Evolutionary conservation across 192 early-diverging fungal genomes (phyloP).

Genomic region (Coemansia sp.): DNA sequence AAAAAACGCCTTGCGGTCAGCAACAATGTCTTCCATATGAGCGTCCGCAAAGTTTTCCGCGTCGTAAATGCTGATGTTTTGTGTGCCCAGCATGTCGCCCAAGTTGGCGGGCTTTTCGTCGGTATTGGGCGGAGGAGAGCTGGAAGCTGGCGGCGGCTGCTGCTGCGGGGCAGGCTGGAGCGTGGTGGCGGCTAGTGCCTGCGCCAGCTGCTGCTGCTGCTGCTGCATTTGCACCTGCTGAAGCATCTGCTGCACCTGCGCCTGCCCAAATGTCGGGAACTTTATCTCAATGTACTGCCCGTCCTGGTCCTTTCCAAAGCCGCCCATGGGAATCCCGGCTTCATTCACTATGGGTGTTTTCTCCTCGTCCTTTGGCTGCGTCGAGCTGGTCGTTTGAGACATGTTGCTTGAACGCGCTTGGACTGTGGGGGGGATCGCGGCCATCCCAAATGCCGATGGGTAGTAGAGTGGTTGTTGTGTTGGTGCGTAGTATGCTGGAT

Average conservation of each 20-base stretch:
- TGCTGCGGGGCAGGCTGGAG: not conserved
- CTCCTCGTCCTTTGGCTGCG: conserved; percentile 3
- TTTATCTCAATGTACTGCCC: conserved; percentile 55
- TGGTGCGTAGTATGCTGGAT: conserved; percentile 38
- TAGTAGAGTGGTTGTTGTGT: conserved; percentile 34
- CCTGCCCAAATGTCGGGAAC: conserved; percentile 52
- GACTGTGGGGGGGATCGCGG: conserved; percentile 7
- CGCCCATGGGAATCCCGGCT: conserved; percentile 31
- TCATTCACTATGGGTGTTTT: conserved; percentile 37
- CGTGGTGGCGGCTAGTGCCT: conserved; percentile 7
- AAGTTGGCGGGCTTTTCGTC: not conserved
- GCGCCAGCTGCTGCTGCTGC: conserved; percentile 11
- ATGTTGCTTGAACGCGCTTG: conserved; percentile 30
- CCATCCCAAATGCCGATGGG: conserved; percentile 35
- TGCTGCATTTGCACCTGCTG: conserved; percentile 48
- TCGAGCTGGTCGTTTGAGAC: conserved; percentile 4
- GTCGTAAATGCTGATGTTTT: conserved; percentile 50
- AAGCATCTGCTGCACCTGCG: conserved; percentile 52
- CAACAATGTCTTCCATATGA: conserved; percentile 52
- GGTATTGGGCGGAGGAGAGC: not conserved
- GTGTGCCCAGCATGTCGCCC: not conserved
- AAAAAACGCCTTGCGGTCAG: conserved; percentile 45
- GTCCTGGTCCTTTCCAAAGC: conserved; percentile 41
- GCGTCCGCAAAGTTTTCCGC: conserved; percentile 34
- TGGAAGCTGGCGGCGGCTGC: conserved; percentile 12